phyloP scores from a whole-genome alignment of 352 stramenopile genomes.

The Phytophthora cactorum region DNA sequence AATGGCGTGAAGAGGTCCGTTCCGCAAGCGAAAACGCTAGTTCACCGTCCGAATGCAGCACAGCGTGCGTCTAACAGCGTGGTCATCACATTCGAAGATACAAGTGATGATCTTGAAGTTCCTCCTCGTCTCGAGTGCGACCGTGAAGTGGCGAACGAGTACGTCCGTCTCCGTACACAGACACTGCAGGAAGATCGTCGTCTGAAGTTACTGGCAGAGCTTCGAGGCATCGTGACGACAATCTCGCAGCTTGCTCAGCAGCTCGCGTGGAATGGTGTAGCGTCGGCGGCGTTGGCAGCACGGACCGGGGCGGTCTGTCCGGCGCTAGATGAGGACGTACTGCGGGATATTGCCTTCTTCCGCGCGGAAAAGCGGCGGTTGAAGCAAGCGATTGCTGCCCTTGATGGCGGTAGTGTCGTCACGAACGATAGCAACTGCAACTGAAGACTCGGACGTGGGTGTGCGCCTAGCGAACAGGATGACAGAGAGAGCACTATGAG shows the following conservation, averaged over 20 bases:
- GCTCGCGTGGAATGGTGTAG: constrained; percentile 45
- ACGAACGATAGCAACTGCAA: constrained; percentile 1
- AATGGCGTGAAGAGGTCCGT: constrained; percentile 6
- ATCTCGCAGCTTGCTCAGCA: constrained; percentile 43
- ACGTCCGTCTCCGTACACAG: constrained; percentile 34
- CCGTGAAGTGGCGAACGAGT: constrained; percentile 34
- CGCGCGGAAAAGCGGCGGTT: constrained; percentile 46
- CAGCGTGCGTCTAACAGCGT: constrained; percentile 7
- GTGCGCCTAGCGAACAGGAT: not conserved
- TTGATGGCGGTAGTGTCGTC: constrained; percentile 14
- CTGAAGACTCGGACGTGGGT: constrained; percentile 6
- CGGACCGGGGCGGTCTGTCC: constrained; percentile 22
- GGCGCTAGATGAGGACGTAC: constrained; percentile 38
- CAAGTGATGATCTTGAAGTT: constrained; percentile 11
- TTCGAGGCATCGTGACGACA: constrained; percentile 45
- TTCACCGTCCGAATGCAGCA: not conserved
- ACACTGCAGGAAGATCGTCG: constrained; percentile 41
- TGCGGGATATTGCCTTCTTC: constrained; percentile 56
- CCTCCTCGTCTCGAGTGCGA: constrained; percentile 29
- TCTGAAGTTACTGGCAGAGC: constrained; percentile 44
- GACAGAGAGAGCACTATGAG: constrained; percentile 3
- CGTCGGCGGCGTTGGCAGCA: constrained; percentile 31
- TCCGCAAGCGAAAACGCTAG: not conserved
- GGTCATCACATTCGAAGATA: constrained; percentile 31
- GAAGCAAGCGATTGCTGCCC: constrained; percentile 37